phyloP scores from a whole-genome alignment of 2,329 filamentous ascomycete genomes.

The Epichloe gansuensis region DNA sequence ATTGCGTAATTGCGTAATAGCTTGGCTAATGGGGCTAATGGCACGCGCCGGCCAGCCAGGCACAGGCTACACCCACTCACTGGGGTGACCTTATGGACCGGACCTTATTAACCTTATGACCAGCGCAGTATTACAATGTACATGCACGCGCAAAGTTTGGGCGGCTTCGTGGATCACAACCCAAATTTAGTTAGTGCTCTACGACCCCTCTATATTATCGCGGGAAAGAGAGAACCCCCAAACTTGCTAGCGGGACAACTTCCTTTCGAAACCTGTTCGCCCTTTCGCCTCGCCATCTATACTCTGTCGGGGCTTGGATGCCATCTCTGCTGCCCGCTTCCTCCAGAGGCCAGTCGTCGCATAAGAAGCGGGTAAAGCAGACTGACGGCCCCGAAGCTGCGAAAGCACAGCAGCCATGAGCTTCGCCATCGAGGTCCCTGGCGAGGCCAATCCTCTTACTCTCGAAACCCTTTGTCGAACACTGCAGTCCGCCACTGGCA shows the following conservation, averaged over 20 bases:
- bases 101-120: no score
- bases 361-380: neutral
- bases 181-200: no score
- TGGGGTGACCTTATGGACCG: no score
- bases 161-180: no score
- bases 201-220: neutral
- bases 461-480: constrained; percentile 51
- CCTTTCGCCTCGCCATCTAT: neutral
- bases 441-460: constrained; percentile 63
- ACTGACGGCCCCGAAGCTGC: neutral
- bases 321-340: neutral
- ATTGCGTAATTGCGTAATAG: no score
- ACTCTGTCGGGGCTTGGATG: neutral
- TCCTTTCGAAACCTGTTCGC: neutral
- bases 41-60: no score
- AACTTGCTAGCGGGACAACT: neutral
- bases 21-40: no score
- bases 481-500: constrained; percentile 51
- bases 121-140: no score
- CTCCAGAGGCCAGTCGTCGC: neutral
- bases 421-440: constrained; percentile 65
- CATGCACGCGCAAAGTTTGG: no score
- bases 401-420: constrained; percentile 37
- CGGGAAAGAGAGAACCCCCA: neutral
- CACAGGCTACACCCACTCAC: no score